A percentile compares a stretch with the other conserved stretches of the same genome.
Evolutionary conservation across 352 stramenopile genomes (phyloP).

Genomic region (Pythium periplocum): DNA sequence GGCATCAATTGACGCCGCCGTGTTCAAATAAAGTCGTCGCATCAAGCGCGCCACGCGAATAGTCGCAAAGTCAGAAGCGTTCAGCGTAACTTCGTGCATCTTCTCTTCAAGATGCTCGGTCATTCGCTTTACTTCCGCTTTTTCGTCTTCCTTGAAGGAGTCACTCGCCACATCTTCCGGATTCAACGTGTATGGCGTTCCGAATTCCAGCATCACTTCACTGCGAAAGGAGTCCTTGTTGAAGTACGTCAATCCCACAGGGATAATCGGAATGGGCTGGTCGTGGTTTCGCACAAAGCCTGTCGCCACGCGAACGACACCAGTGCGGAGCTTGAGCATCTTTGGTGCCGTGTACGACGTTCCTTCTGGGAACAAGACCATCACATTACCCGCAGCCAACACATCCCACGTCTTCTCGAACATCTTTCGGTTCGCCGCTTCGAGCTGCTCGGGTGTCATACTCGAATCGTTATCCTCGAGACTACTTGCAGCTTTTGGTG

Average conservation of each 20-base stretch:
- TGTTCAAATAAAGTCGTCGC: conserved; percentile 64
- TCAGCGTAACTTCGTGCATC: conserved; percentile 51
- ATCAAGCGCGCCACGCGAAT: conserved; percentile 58
- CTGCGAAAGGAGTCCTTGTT: conserved; percentile 79
- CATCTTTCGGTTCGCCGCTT: conserved; percentile 56
- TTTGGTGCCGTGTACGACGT: conserved; percentile 77
- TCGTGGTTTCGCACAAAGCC: conserved; percentile 69
- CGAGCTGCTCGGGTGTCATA: conserved; percentile 55
- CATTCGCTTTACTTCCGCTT: conserved; percentile 35
- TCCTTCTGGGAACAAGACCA: conserved; percentile 77
- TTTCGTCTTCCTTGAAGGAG: conserved; percentile 28
- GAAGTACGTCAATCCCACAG: conserved; percentile 75
- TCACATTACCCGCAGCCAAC: conserved; percentile 52
- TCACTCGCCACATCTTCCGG: conserved; percentile 27
- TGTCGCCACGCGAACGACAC: conserved; percentile 64
- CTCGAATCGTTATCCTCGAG: conserved; percentile 65
- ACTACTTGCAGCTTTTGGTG: conserved; percentile 28
- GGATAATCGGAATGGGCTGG: conserved; percentile 62
- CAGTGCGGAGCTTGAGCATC: conserved; percentile 71
- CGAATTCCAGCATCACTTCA: conserved; percentile 70
- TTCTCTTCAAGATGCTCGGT: conserved; percentile 28
- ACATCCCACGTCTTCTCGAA: conserved; percentile 71
- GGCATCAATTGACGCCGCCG: conserved; percentile 48
- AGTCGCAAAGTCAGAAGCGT: conserved; percentile 60
- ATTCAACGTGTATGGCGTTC: conserved; percentile 45